Evolutionary conservation across 306 rosid genomes (phyloP), one percentile per base, ranked within the genome.

Genomic region (Begonia masoniana): DNA sequence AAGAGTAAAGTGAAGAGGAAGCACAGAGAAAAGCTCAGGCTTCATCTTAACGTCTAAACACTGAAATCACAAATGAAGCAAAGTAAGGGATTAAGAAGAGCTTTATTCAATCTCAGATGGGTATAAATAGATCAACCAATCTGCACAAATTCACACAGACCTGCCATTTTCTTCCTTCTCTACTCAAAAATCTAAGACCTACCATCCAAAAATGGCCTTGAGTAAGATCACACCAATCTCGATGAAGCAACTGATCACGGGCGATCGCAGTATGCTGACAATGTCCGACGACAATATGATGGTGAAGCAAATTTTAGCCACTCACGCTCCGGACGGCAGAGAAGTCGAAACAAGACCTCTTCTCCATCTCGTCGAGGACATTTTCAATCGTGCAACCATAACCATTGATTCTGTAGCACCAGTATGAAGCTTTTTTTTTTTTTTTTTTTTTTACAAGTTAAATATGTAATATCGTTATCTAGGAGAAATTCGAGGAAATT

Each of bases 311-410:
- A 50, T 81, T 52, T 45, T 56, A 36, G 58, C 65, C 57, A 72
- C 80, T 9, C 84, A 81, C 59, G 60, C 35, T 45, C 79, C 84
- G 15, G 88, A 74, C 39, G 77, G 57, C 45, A 60, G 62, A 6
- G 77, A 69, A 0, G 68, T 68, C 45, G 75, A 77, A 61, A 63
- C 64, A 39, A 69, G 61, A 49, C 72, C 84, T 19, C 81, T 81
- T 64, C 75, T 81, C 11, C 62, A 48, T 43, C 55, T 77, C 21
- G 77, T 81, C 14, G 88, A 81, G 57, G 78, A 81, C 59, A 70
- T 81, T 64, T 71, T 81, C 16, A 63, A 21, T 48, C 68, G 48
- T 4, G 66, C 81, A 50, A 68, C 70, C 58, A 13, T 62, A 10
- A 54, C 15, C 14, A 21, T 65, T 12, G 77, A 71, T 13, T 49